Conservation (phyloP, 352 stramenopile species). For the Phytophthora agathidicida region DNA sequence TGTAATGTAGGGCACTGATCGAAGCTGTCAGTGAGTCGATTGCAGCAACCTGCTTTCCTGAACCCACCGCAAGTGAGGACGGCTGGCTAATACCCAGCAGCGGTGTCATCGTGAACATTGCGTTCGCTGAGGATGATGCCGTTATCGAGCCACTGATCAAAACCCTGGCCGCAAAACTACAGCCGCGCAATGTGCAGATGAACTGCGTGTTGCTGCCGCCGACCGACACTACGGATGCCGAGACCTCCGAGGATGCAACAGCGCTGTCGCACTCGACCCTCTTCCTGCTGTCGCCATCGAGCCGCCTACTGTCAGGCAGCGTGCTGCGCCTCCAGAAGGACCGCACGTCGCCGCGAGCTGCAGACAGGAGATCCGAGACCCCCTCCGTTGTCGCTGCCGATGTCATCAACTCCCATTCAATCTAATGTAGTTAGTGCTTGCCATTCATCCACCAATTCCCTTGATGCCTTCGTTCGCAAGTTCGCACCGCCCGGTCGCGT, state of each 20-base stretch:
- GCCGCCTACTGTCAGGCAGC: slow-evolving; percentile 57
- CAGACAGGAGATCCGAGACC: slow-evolving; percentile 16
- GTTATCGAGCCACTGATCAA: slow-evolving; percentile 50
- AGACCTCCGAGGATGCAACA: slow-evolving; percentile 12
- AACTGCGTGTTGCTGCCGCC: slow-evolving; percentile 61
- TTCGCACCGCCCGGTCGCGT: not conserved
- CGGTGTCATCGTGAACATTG: slow-evolving; percentile 36
- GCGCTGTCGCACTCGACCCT: slow-evolving; percentile 63
- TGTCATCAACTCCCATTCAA: slow-evolving; percentile 22
- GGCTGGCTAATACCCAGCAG: slow-evolving; percentile 21
- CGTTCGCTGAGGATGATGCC: slow-evolving; percentile 14
- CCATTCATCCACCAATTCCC: slow-evolving; percentile 7
- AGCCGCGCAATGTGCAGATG: slow-evolving; percentile 47
- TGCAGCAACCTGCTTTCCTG: slow-evolving; percentile 32
- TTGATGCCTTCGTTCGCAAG: slow-evolving; percentile 14
- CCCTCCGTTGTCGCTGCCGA: not conserved
- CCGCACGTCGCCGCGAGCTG: slow-evolving; percentile 5
- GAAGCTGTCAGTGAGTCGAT: slow-evolving; percentile 37
- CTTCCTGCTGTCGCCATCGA: slow-evolving; percentile 64
- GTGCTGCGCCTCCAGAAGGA: slow-evolving; percentile 52
- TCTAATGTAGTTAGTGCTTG: slow-evolving; percentile 21
- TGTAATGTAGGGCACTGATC: slow-evolving; percentile 25
- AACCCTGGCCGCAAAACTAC: slow-evolving; percentile 44
- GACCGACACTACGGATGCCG: not conserved
- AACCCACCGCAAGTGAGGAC: slow-evolving; percentile 3